phyloP scores from a whole-genome alignment of 2,329 filamentous ascomycete genomes.

The Sordariomycetes sp. region DNA sequence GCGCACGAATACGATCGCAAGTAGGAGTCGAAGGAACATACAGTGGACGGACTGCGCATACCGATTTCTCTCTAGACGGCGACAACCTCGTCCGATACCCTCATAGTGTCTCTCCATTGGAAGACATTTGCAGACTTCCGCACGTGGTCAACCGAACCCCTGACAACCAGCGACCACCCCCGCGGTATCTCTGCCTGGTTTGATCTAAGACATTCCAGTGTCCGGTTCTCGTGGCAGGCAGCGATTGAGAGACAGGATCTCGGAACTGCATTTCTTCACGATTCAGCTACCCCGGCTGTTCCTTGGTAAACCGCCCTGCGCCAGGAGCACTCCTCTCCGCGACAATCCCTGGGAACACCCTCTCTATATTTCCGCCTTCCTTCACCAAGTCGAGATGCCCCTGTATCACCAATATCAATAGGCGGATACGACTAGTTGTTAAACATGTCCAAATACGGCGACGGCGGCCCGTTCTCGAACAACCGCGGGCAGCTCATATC shows the following conservation, averaged over 20 bases:
- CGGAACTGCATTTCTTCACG: neutral
- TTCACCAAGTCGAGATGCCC: conserved; percentile 67
- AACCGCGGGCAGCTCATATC: conserved; percentile 53
- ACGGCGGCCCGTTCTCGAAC: conserved; percentile 40
- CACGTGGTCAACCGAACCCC: neutral
- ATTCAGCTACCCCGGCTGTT: neutral
- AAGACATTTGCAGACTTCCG: neutral
- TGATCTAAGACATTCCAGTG: neutral
- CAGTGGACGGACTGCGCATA: neutral
- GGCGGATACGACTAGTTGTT: conserved; percentile 76
- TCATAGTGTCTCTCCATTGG: neutral
- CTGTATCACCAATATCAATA: conserved; percentile 72
- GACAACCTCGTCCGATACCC: neutral
- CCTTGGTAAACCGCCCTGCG: neutral
- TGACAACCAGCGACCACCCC: neutral
- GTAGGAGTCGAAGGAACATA: neutral
- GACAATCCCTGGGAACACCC: neutral
- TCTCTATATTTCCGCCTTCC: neutral
- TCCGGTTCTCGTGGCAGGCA: neutral
- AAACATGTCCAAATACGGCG: conserved; percentile 52
- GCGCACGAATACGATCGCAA: neutral
- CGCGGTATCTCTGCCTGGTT: neutral
- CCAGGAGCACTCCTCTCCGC: neutral
- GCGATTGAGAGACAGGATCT: neutral
- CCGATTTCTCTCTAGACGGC: neutral